Evolutionary conservation across 768 basidiomycete species (phyloP).

Genomic region (Leccinum broughii): DNA sequence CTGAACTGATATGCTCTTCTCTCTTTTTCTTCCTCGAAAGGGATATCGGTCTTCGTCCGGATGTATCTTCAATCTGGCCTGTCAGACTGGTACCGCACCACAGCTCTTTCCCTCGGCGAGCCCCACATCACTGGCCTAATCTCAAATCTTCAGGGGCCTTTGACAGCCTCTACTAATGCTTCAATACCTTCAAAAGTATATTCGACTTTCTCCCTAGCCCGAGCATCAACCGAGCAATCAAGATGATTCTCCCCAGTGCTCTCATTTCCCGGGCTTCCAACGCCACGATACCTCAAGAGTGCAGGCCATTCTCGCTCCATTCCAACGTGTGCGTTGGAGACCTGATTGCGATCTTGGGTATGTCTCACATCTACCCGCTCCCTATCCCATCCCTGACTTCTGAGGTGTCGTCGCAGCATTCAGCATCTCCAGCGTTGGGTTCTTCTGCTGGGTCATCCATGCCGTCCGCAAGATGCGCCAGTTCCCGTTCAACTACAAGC

Average conservation of each 20-base stretch:
- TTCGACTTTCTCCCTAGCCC: neutral
- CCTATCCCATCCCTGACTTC: neutral
- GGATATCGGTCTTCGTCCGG: neutral
- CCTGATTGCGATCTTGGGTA: slow-evolving; percentile 26
- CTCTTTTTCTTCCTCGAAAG: neutral
- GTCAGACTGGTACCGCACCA: neutral
- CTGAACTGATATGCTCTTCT: neutral
- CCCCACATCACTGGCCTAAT: neutral
- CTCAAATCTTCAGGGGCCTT: neutral
- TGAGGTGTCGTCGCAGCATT: slow-evolving; percentile 9
- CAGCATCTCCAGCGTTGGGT: slow-evolving; percentile 21
- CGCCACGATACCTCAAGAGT: slow-evolving; percentile 3
- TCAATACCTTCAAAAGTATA: neutral
- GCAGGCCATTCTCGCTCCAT: slow-evolving; percentile 14
- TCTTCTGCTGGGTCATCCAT: slow-evolving; percentile 22
- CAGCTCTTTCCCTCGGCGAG: neutral
- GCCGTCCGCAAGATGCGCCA: slow-evolving; percentile 23
- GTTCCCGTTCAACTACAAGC: slow-evolving; percentile 5
- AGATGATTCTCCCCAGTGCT: slow-evolving; percentile 5
- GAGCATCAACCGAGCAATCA: neutral
- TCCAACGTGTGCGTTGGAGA: slow-evolving; percentile 25
- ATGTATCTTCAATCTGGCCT: neutral
- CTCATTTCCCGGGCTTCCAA: neutral
- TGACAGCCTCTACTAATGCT: neutral
- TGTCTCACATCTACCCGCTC: neutral